Conservation (phyloP, 2,329 filamentous ascomycete species). For the Dryadomyces quercus-mongolicae region DNA sequence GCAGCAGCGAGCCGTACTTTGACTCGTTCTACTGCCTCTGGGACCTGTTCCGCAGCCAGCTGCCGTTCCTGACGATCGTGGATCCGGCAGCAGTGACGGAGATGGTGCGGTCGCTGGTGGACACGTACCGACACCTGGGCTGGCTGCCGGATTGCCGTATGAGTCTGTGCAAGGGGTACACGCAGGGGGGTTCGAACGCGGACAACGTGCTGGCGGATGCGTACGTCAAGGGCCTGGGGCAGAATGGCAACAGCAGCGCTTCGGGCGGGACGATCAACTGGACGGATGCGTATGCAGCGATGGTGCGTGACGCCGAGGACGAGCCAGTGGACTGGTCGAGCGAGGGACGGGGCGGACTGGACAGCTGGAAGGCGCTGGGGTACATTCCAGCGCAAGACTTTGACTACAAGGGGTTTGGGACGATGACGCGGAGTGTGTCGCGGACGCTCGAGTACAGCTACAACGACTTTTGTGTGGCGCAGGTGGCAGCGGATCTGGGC, state of each 20-base stretch:
- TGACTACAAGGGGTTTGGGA: slow-evolving; percentile 54
- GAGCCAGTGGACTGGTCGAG: slow-evolving; percentile 59
- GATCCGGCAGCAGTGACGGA: slow-evolving; percentile 51
- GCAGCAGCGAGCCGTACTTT: slow-evolving; percentile 56
- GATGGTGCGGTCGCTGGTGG: slow-evolving; percentile 60
- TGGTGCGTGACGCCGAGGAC: slow-evolving; percentile 48
- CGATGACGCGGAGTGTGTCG: slow-evolving; percentile 57
- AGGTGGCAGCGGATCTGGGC: slow-evolving; percentile 36
- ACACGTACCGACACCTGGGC: slow-evolving; percentile 57
- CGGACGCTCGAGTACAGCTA: slow-evolving; percentile 69
- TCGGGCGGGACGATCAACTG: slow-evolving; percentile 44
- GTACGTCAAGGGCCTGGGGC: slow-evolving; percentile 50
- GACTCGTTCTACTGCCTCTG: slow-evolving; percentile 69
- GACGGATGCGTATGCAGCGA: slow-evolving; percentile 55
- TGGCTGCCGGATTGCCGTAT: slow-evolving; percentile 67
- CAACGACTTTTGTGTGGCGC: slow-evolving; percentile 58
- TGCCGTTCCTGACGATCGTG: slow-evolving; percentile 56
- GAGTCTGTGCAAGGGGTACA: slow-evolving; percentile 62
- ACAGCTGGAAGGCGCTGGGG: slow-evolving; percentile 57
- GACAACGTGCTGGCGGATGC: slow-evolving; percentile 58
- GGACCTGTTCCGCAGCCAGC: slow-evolving; percentile 58
- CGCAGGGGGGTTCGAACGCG: slow-evolving; percentile 64
- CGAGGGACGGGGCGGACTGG: slow-evolving; percentile 57
- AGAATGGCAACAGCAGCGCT: background rate
- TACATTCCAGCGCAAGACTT: slow-evolving; percentile 62